Base-by-base conservation (phyloP, 805 yeast genomes). In the Candida dajiaensis region DNA sequence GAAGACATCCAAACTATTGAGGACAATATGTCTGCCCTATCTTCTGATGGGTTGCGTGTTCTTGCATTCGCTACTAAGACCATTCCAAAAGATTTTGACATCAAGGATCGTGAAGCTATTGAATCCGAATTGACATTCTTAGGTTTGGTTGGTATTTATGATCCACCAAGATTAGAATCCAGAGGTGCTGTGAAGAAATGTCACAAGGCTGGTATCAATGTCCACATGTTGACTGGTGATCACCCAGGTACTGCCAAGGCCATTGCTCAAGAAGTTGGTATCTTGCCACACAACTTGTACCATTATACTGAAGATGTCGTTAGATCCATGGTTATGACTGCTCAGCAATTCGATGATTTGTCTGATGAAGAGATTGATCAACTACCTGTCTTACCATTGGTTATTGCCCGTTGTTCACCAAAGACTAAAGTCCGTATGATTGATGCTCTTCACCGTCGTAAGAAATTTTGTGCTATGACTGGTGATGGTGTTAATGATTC, bases 401-500 rank as follows among this genome's bases (percentile, higher is more conserved):
- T 85, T 25, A 80, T 85, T 66, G 94, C 94, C 4, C 72, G 94
- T 51, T 85, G 92, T 67, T 85, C 92, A 5, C 94, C 92, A 3
- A 83, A 81, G 61, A 85, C 90, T 20, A 85, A 85, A 62, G 92
- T 85, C 16, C 72, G 89, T 52, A 80, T 85, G 83, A 83, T 85
- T 56, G 89, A 85, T 45, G 90, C 92, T 1, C 75, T 70, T 55
- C 89, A 75, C 69, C 81, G 76, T 58, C 77, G 78, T 63, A 66
- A 73, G 51, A 70, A 80, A 60, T 74, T 80, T 65, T 74, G 83
- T 65, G 92, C 92, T 18, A 85, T 85, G 92, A 83, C 89, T 25
- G 89, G 89, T 51, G 92, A 85, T 62, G 92, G 92, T 52, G 90
- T 85, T 40, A 85, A 85, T 62, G 92, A 85, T 61, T 83, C 89